Base-by-base conservation (phyloP, 495 filamentous ascomycete species). In the Hypoxylon fragiforme region DNA sequence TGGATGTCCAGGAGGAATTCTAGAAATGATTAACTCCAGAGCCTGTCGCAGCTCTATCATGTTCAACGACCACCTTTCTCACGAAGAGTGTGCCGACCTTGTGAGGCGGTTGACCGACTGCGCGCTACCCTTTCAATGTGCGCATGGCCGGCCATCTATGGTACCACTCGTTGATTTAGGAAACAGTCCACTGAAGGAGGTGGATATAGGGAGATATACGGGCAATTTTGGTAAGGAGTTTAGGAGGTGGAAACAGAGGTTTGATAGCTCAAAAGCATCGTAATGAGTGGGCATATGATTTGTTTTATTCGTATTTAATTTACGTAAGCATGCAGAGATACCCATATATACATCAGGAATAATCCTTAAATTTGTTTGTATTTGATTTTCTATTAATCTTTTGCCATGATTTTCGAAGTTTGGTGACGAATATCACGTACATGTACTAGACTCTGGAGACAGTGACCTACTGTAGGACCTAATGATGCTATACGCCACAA, bases 31-130 rank as follows among this genome's bases (percentile, higher is more conserved):
- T 18, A 92, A 96, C 60, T 95, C 90, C 3, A 82, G 91, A 31
- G 88, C 94, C 7, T 98, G 94, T 69, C 77, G 94, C 28, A 91
- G 81, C 32, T 90, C 94, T 5, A 88, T 97, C 69, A 98, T 98
- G 94, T 98, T 98, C 73, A 97, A 97, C 59, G 94, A 98, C 62
- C 69, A 68, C 7, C 65, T 97, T 36, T 78, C 74, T 1, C 46
- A 73, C 1, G 77, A 79, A 6, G 82, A 96, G 63, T 96, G 91
- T 64, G 61, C 75, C 37, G 67, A 64, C 11, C 67, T 98, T 13
- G 71, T 97, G 7, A 32, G 56, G 9, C 77, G 76, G 32, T 73
- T 98, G 24, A 78, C 84, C 7, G 62, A 62, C 2, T 95, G 89
- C 54, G 83, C 76, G 1, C 94, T 97, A 63, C 94, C 95, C 4